These are phyloP conservation scores for Curvularia eragrostidis DNA, from an alignment of 2,329 filamentous ascomycete genomes.

Conservation along the genomic window DNA sequence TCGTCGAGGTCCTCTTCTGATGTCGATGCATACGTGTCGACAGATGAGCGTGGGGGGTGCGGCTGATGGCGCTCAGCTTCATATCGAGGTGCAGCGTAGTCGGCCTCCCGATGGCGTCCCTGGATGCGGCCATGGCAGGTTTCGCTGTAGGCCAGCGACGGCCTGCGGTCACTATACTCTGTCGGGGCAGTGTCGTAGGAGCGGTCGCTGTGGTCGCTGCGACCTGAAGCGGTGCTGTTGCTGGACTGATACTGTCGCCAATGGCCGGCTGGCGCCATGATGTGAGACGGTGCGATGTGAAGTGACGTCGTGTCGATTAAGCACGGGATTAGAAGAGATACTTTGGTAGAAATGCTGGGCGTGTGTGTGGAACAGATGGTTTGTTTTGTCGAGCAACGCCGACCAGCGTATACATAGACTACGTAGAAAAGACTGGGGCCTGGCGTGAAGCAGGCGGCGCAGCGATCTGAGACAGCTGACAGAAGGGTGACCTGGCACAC, in stretches of 20 bases:
- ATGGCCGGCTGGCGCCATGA: constrained; percentile 44
- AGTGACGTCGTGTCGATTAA: constrained; percentile 4
- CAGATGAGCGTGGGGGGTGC: constrained; percentile 61
- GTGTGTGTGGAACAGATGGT: constrained; percentile 11
- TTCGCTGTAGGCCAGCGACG: constrained; percentile 38
- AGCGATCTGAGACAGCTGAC: constrained; percentile 32
- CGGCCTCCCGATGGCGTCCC: constrained; percentile 28
- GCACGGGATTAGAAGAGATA: constrained; percentile 18
- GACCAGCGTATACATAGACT: constrained; percentile 28
- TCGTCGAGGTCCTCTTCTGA: constrained; percentile 65
- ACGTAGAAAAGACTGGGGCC: constrained; percentile 16
- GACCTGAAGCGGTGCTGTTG: constrained; percentile 37
- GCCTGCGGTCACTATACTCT: constrained; percentile 43
- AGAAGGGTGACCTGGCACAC: constrained; percentile 38
- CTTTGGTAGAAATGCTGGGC: constrained; percentile 3
- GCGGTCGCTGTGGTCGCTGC: constrained; percentile 36
- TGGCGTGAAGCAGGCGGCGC: constrained; percentile 31
- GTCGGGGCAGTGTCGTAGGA: constrained; percentile 47
- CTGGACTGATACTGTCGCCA: constrained; percentile 45
- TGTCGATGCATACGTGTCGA: constrained; percentile 81
- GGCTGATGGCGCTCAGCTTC: constrained; percentile 23
- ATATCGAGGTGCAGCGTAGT: constrained; percentile 30
- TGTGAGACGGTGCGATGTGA: constrained; percentile 14
- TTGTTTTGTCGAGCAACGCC: constrained; percentile 24
- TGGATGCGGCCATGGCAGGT: constrained; percentile 44